phyloP scores from a whole-genome alignment of 2,329 filamentous ascomycete species.

The Clonostachys rosea region DNA sequence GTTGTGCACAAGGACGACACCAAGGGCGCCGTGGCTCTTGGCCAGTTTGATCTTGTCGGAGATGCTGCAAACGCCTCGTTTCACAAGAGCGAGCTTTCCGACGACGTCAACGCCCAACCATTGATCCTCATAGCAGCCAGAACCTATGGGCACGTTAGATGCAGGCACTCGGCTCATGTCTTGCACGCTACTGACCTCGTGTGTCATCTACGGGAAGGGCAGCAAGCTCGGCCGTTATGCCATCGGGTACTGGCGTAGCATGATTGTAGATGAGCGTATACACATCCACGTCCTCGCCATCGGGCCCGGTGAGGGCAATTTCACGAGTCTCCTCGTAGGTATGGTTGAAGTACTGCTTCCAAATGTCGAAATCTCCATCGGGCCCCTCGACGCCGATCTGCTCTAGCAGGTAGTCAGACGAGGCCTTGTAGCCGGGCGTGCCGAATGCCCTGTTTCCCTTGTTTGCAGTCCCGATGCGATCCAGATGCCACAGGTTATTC shows the following conservation, averaged over 20 bases:
- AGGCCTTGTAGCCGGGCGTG: constrained; percentile 43
- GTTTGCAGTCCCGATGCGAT: constrained; percentile 40
- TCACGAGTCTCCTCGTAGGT: constrained; percentile 32
- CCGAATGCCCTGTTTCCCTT: constrained; percentile 49
- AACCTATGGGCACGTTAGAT: constrained; percentile 8
- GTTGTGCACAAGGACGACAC: constrained; percentile 58
- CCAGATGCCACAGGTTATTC: constrained; percentile 38
- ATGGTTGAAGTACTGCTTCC: constrained; percentile 38
- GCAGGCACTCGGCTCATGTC: too few species aligned
- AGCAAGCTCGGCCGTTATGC: constrained; percentile 24
- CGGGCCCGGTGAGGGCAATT: constrained; percentile 36
- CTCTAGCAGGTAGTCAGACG: constrained; percentile 39
- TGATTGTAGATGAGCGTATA: constrained; percentile 39
- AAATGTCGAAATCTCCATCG: constrained; percentile 31
- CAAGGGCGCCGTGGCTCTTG: constrained; percentile 30
- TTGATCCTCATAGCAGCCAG: constrained; percentile 31
- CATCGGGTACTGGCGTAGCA: constrained; percentile 29
- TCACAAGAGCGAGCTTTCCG: constrained; percentile 37
- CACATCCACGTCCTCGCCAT: constrained; percentile 35
- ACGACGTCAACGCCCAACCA: constrained; percentile 33
- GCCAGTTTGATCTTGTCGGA: constrained; percentile 35
- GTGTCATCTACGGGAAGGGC: constrained; percentile 27
- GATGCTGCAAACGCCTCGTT: constrained; percentile 35
- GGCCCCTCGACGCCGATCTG: background rate
- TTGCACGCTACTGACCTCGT: constrained; percentile 2